Evolutionary conservation across 2,329 filamentous ascomycete genomes (phyloP).

Genomic region (Hypoxylon sp.): DNA sequence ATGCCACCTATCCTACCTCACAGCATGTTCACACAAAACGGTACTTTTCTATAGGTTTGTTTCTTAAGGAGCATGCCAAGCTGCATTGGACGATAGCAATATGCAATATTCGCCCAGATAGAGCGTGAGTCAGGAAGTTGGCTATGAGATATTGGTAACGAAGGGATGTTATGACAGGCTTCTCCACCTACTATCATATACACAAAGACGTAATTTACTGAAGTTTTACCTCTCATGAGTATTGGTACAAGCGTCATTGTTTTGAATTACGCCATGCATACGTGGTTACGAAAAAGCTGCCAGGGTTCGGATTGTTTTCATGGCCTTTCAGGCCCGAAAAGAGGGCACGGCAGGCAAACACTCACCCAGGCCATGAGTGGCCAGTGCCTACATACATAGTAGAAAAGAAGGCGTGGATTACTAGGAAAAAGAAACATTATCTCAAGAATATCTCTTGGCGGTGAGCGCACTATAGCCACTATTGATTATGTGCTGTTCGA

Average conservation of each 20-base stretch:
- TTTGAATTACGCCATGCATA: not conserved
- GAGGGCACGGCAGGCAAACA: slow-evolving; percentile 1
- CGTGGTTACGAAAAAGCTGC: not conserved
- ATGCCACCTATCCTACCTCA: not conserved
- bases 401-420: not conserved
- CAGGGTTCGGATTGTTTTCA: not conserved
- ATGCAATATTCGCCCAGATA: not conserved
- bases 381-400: not conserved
- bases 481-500: slow-evolving; percentile 13
- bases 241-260: not conserved
- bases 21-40: not conserved
- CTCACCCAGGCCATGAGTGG: not conserved
- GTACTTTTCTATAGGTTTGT: too few species aligned
- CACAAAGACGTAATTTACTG: not conserved
- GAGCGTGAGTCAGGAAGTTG: slow-evolving; percentile 16
- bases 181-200: not conserved
- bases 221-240: not conserved
- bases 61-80: not conserved
- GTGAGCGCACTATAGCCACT: slow-evolving; percentile 9
- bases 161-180: slow-evolving; percentile 3
- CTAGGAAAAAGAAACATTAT: slow-evolving; percentile 9
- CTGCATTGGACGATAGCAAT: slow-evolving; percentile 1
- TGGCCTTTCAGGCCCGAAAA: not conserved
- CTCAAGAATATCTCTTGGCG: slow-evolving; percentile 13
- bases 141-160: not conserved